These are phyloP conservation scores for Colletotrichum limetticola DNA, from an alignment of 2,329 filamentous ascomycete genomes.

Conservation along the genomic window DNA sequence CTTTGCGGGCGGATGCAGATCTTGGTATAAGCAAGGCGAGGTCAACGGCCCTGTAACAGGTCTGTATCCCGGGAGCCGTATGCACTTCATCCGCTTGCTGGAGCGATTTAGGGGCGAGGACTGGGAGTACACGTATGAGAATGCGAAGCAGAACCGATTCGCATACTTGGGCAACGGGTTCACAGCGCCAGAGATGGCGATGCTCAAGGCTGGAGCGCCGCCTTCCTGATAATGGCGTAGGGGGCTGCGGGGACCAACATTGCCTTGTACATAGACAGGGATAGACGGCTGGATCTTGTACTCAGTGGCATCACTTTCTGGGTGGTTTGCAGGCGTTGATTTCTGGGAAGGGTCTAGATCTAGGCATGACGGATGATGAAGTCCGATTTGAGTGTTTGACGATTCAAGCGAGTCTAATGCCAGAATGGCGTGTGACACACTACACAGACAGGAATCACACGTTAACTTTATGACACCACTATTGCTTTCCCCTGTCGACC, in stretches of 20 bases:
- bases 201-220: constrained; percentile 30
- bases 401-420: not conserved
- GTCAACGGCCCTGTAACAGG: constrained; percentile 58
- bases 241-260: not conserved
- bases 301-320: constrained; percentile 3
- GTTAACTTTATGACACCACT: not conserved
- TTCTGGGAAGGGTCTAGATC: not conserved
- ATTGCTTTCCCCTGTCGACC: not conserved
- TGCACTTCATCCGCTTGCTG: constrained; percentile 65
- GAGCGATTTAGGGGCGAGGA: constrained; percentile 61
- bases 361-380: constrained; percentile 9
- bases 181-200: constrained; percentile 52
- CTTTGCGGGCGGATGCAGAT: constrained; percentile 58
- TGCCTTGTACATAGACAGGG: not conserved
- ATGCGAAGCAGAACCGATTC: constrained; percentile 54
- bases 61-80: constrained; percentile 61
- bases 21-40: constrained; percentile 62
- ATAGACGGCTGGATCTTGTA: not conserved
- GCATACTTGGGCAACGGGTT: constrained; percentile 65
- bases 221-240: not conserved
- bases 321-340: constrained; percentile 29
- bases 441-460: not conserved
- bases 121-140: constrained; percentile 61
- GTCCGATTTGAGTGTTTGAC: not conserved
- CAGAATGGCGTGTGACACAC: not conserved